Conservation (phyloP, 768 basidiomycete genomes). For the Lactifluus rugatus region DNA sequence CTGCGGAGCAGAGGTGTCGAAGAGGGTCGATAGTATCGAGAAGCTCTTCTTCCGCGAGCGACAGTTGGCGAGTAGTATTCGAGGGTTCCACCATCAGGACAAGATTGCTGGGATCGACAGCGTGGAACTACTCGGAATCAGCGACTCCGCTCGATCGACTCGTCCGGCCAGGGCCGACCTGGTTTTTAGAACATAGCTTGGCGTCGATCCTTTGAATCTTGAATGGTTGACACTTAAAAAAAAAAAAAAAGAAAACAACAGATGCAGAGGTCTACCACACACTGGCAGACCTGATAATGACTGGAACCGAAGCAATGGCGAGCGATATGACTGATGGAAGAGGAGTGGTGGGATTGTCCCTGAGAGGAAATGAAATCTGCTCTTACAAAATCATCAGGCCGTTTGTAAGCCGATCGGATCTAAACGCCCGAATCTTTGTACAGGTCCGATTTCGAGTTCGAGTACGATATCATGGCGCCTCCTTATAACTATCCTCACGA, state of each 20-base stretch:
- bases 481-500: neutral
- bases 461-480: neutral
- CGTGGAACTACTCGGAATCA: too few relatives aligned
- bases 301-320: neutral
- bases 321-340: conserved; percentile 1
- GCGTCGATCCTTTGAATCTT: too few relatives aligned
- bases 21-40: conserved; percentile 51
- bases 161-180: neutral
- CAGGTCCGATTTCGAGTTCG: neutral
- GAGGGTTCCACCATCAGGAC: neutral
- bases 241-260: too few relatives aligned
- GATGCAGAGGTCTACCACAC: too few relatives aligned
- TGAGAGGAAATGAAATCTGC: neutral
- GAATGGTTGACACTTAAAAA: too few relatives aligned
- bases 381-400: neutral
- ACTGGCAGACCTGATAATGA: neutral
- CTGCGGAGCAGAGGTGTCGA: conserved; percentile 42
- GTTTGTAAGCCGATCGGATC: neutral
- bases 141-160: neutral
- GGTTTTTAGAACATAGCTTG: too few relatives aligned
- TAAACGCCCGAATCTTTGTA: neutral
- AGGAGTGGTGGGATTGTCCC: neutral
- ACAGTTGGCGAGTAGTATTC: conserved; percentile 7
- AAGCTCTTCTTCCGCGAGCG: conserved; percentile 42
- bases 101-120: neutral